Percentiles rank a stretch among this genome's conserved stretches.
These are phyloP conservation scores for Kluyveromyces siamensis DNA, from an alignment of 805 yeast genomes.

Conservation along the genomic window DNA sequence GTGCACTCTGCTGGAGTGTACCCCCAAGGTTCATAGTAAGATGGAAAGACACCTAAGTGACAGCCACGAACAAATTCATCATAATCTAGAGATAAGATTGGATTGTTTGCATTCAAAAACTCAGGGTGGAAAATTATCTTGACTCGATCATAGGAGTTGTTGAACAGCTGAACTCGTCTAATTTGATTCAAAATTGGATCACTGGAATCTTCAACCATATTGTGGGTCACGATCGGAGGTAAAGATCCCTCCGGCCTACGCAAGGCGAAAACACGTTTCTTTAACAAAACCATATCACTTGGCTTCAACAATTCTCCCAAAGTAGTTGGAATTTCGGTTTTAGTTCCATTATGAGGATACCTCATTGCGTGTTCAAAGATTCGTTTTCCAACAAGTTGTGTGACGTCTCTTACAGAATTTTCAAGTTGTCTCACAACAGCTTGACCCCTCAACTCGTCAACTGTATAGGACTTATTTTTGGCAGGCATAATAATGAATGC, in stretches of 20 bases:
- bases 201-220: constrained; percentile 83
- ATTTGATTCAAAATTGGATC: constrained; percentile 91
- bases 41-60: constrained; percentile 96
- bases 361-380: constrained; percentile 86
- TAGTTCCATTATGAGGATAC: constrained; percentile 38
- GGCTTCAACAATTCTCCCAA: constrained; percentile 78
- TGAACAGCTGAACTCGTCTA: constrained; percentile 84
- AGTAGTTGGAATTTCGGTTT: constrained; percentile 61
- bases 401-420: constrained; percentile 80
- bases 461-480: constrained; percentile 85
- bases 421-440: constrained; percentile 91
- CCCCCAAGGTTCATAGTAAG: constrained; percentile 99
- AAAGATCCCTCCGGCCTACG: constrained; percentile 62
- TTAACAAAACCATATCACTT: constrained; percentile 79
- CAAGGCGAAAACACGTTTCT: constrained; percentile 87
- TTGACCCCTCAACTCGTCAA: constrained; percentile 91
- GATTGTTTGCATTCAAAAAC: constrained; percentile 88
- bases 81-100: constrained; percentile 85
- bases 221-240: constrained; percentile 96
- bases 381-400: constrained; percentile 75
- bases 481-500: constrained; percentile 99
- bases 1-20: constrained; percentile 99
- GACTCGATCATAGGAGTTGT: constrained; percentile 82
- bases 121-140: constrained; percentile 97
- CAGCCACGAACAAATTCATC: constrained; percentile 98